Evolutionary conservation across 2,329 filamentous ascomycete genomes (phyloP), one percentile per base, ranked within the genome.

Genomic region (Aspergillus sp.): DNA sequence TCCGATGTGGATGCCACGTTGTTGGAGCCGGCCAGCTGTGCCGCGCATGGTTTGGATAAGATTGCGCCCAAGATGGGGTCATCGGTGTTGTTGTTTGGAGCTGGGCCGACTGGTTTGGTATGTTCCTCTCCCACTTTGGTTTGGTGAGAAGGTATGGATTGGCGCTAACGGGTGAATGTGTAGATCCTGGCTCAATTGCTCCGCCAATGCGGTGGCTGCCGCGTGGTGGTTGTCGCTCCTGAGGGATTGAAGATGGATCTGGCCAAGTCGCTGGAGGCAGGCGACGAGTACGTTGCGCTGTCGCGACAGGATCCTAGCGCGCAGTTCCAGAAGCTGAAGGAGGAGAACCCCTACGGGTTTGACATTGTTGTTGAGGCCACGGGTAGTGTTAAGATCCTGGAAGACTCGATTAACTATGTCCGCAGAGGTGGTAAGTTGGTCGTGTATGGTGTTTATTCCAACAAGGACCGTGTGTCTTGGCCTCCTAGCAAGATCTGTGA

Each of bases 331-430:
- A 78, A 86, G 68, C 77, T 91, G 62, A 87, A 86, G 77, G 76
- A 78, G 44, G 82, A 86, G 49, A 86, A 91, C 74, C 88, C 88
- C 0, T 86, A 90, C 68, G 89, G 89, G 3, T 91, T 91, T 70
- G 88, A 91, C 66, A 86, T 90, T 64, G 87, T 90, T 23, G 83
- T 90, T 21, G 87, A 90, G 78, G 88, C 88, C 38, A 90, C 88
- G 11, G 89, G 89, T 17, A 88, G 84, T 54, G 80, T 85, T 49
- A 86, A 86, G 74, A 87, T 91, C 52, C 82, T 91, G 2, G 88
- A 91, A 71, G 84, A 88, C 68, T 81, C 87, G 27, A 89, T 91
- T 73, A 82, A 90, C 76, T 91, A 89, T 71, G 86, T 89, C 66
- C 86, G 87, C 50, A 83, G 88, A 54, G 88, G 88, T 44, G 88